Evolutionary conservation across 345 rosid genomes (phyloP).

Genomic region (Lepidium didymum): DNA sequence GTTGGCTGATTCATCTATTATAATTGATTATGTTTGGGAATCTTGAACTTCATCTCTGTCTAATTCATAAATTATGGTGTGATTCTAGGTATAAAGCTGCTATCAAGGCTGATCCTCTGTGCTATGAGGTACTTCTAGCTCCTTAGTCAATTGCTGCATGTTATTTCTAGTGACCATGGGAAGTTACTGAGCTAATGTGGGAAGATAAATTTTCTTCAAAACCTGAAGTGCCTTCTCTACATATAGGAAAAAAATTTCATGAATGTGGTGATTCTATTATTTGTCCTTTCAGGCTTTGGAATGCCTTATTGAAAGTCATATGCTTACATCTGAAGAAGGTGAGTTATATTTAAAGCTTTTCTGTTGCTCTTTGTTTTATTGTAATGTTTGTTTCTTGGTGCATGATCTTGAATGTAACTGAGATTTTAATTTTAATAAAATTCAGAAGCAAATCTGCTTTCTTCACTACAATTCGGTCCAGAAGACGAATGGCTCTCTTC

Average conservation of each 20-base stretch:
- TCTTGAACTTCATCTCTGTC: not conserved
- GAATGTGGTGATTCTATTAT: constrained; percentile 6
- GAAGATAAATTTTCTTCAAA: not conserved
- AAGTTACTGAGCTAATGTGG: not conserved
- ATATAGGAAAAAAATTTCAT: not conserved
- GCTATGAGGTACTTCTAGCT: constrained; percentile 69
- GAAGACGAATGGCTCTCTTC: constrained; percentile 93
- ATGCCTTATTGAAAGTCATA: constrained; percentile 87
- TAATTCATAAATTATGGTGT: not conserved
- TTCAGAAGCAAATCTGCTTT: constrained; percentile 67
- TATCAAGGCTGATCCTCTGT: constrained; percentile 90
- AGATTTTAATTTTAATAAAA: not conserved
- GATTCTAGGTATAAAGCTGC: constrained; percentile 89
- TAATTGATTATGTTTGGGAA: not conserved
- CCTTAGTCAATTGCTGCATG: constrained; percentile 1
- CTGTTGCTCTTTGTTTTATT: not conserved
- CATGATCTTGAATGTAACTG: constrained; percentile 2
- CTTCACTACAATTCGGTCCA: constrained; percentile 73
- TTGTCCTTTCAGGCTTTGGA: constrained; percentile 74
- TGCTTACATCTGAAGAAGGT: constrained; percentile 97
- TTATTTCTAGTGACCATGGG: not conserved
- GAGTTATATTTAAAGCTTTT: constrained; percentile 8
- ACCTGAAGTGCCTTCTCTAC: not conserved
- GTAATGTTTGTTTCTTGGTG: not conserved
- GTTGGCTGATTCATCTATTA: not conserved